These are phyloP conservation scores for Plasmodium sp. DNA, from an alignment of 169 alveolate species.

Conservation along the genomic window DNA sequence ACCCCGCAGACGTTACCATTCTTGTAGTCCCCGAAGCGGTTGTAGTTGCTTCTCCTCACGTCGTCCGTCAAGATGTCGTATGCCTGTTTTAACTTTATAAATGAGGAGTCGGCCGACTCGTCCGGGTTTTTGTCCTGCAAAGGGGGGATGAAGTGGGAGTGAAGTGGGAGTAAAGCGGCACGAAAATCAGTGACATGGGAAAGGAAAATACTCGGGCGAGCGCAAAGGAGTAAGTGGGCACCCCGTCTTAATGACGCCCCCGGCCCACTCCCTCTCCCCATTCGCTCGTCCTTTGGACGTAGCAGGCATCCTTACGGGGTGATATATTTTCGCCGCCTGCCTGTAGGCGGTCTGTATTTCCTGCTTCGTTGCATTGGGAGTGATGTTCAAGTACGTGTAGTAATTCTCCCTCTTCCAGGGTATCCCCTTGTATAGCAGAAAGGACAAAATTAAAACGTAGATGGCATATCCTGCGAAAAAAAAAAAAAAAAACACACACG, in stretches of 20 bases:
- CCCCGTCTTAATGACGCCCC: not conserved
- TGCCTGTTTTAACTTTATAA: constrained; percentile 66
- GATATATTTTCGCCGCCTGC: constrained; percentile 72
- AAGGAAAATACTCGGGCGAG: not conserved
- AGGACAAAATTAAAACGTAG: constrained; percentile 46
- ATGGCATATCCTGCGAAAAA: constrained; percentile 23
- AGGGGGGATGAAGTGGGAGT: not conserved
- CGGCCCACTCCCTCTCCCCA: not conserved
- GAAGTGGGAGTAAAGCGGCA: not conserved
- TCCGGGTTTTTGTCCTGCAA: constrained; percentile 66
- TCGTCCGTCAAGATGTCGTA: constrained; percentile 65
- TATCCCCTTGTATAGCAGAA: constrained; percentile 59
- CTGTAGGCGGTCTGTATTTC: constrained; percentile 74
- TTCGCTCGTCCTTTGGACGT: not conserved
- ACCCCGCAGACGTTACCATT: constrained; percentile 15
- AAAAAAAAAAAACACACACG: not conserved
- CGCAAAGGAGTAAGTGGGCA: not conserved
- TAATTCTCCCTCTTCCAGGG: constrained; percentile 73
- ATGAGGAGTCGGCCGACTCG: constrained; percentile 46
- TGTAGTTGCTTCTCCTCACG: constrained; percentile 64
- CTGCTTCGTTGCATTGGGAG: constrained; percentile 70
- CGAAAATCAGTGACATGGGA: not conserved
- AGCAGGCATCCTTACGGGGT: constrained; percentile 33
- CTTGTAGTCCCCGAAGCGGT: constrained; percentile 73
- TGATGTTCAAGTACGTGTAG: constrained; percentile 36